Conservation (phyloP, 306 rosid species). For the Notholithocarpus densiflorus region DNA sequence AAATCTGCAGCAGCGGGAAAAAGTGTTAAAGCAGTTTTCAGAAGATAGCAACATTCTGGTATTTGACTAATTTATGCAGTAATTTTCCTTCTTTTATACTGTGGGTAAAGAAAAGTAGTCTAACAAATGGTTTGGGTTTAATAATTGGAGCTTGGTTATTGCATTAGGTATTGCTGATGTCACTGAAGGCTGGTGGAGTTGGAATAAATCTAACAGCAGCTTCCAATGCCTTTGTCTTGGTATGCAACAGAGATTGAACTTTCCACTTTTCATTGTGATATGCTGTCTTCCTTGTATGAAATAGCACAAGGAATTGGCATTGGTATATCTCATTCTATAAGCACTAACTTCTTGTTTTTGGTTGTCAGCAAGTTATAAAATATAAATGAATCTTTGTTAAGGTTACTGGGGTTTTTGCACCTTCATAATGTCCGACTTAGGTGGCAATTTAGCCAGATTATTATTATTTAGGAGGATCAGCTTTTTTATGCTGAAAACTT, state of each 20-base stretch:
- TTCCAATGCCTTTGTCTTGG: conserved; percentile 97
- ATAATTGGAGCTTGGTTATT: conserved; percentile 19
- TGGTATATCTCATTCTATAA: neutral
- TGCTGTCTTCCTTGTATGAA: conserved; percentile 14
- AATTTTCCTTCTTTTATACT: conserved; percentile 14
- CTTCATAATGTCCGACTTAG: neutral
- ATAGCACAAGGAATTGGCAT: conserved; percentile 3
- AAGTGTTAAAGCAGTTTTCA: conserved; percentile 79
- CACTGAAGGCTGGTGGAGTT: conserved; percentile 97
- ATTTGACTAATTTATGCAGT: conserved; percentile 1
- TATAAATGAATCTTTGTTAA: neutral
- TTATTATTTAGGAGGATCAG: neutral
- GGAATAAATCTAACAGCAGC: conserved; percentile 97
- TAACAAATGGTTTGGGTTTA: conserved; percentile 21
- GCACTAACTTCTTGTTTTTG: neutral
- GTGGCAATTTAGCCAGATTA: neutral
- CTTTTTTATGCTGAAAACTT: neutral
- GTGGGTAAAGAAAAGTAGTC: conserved; percentile 6
- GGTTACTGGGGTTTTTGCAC: neutral
- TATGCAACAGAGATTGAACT: conserved; percentile 35
- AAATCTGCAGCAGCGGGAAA: conserved; percentile 78
- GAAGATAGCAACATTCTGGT: conserved; percentile 77
- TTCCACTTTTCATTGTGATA: conserved; percentile 15
- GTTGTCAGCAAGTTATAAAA: neutral
- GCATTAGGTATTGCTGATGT: conserved; percentile 90